A percentile compares a stretch with the other conserved stretches of the same genome.
Conservation (phyloP, 345 rosid genomes). For the Populus ilicifolia region DNA sequence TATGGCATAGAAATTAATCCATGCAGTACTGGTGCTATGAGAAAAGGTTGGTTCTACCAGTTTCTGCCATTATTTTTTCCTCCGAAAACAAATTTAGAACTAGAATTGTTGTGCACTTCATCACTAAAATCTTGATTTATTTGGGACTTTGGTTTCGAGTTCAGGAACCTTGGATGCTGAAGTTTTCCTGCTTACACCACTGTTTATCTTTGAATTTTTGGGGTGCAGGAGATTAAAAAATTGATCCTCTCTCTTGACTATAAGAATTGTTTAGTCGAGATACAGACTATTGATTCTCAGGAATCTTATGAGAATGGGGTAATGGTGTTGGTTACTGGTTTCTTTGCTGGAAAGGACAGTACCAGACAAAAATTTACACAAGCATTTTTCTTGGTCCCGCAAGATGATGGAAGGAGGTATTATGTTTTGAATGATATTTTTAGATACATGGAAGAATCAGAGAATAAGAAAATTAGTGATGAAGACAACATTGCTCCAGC, state of each 20-base stretch:
- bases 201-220: not conserved
- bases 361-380: constrained; percentile 46
- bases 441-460: constrained; percentile 42
- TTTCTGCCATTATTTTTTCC: not conserved
- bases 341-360: constrained; percentile 43
- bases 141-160: not conserved
- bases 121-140: not conserved
- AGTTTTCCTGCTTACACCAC: not conserved
- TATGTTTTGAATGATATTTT: constrained; percentile 72
- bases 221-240: constrained; percentile 58
- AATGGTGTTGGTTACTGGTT: constrained; percentile 62
- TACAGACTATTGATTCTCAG: constrained; percentile 60
- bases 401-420: constrained; percentile 35
- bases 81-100: not conserved
- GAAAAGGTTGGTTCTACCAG: not conserved
- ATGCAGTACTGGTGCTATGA: not conserved
- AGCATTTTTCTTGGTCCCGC: constrained; percentile 65
- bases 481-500: constrained; percentile 24
- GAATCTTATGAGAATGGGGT: constrained; percentile 46
- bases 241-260: constrained; percentile 53
- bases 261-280: constrained; percentile 44
- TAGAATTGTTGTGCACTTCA: not conserved
- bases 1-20: not conserved
- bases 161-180: not conserved
- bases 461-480: constrained; percentile 14